Evolutionary conservation across 345 rosid species (phyloP).

Genomic region (Eucalyptus victrix): DNA sequence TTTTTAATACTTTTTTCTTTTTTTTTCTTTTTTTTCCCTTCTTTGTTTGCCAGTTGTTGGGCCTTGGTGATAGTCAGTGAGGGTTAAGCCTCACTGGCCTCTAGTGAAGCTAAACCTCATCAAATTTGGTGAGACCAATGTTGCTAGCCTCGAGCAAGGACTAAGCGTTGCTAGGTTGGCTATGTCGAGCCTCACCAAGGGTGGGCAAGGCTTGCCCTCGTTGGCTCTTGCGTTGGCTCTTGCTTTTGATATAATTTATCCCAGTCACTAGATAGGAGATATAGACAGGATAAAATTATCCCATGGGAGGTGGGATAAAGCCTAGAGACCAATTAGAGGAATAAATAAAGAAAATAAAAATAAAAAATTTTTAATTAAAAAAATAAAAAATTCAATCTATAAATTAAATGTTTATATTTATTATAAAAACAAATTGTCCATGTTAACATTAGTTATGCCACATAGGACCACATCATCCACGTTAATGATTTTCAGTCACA

Average conservation of each 20-base stretch:
- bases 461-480: rapidly evolving
- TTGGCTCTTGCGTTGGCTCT: not conserved
- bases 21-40: too few relatives aligned
- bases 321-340: not conserved
- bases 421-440: too few relatives aligned
- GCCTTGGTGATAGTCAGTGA: not conserved
- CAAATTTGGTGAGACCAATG: rapidly evolving
- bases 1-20: too few relatives aligned
- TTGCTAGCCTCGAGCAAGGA: not conserved
- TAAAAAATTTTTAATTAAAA: rapidly evolving
- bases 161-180: not conserved
- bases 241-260: too few relatives aligned
- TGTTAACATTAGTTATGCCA: not conserved
- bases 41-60: not conserved
- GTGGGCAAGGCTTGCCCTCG: not conserved
- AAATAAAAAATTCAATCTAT: too few relatives aligned
- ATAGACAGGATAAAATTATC: too few relatives aligned
- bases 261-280: not conserved
- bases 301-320: too few relatives aligned
- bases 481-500: too few relatives aligned
- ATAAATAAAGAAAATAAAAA: too few relatives aligned
- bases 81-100: not conserved
- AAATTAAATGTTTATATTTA: too few relatives aligned
- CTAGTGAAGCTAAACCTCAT: not conserved
- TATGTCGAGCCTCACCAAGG: not conserved